Base-by-base conservation (phyloP, 2,329 filamentous ascomycete genomes). In the Cephalotrichum gorgonifer region DNA sequence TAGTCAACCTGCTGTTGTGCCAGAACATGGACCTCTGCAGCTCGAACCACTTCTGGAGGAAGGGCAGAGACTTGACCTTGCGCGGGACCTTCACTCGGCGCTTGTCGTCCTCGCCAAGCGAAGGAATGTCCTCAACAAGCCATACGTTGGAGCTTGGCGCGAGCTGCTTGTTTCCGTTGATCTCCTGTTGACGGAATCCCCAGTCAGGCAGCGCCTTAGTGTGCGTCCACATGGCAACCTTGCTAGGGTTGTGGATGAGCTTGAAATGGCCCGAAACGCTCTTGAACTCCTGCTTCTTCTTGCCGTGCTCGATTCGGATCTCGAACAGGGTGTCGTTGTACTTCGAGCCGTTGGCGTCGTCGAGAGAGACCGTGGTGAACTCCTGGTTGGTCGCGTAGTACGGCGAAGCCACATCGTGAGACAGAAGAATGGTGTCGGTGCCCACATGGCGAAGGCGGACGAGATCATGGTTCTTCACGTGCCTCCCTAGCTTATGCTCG, bases 201-300 rank as follows among this genome's bases (percentile, higher is more conserved):
- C 93, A 98, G 4, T 98, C 93, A 4, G 93, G 93, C n/a, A 98
- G 79, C 45, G 93, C 88, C 52, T 83, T 93, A 31, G 86, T 86
- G 66, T 97, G 91, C 26, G 93, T 98, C 93, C 93, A 98, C 91
- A 98, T 95, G 55, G 93, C 91, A 46, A 98, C 93, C 66, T 94
- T 95, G 65, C 88, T 94, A 7, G 91, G 89, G 60, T 86, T 81
- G 67, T 98, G 93, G 58, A 98, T 80, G 52, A 98, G 78, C 71
- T 96, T 97, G 79, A 98, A 96, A 69, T 95, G 86, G 53, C 88
- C 85, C 9, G 91, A 83, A 62, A 95, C 79, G 53, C 86, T 91
- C 73, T 88, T 91, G 74, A 97, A 95, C 50, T 91, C 83, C 60
- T 91, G 85, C 25, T 76, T 75, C 41, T 74, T 62, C 69, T 96